phyloP scores from a whole-genome alignment of 129 eudicot species.

The Flaveria trinervia region DNA sequence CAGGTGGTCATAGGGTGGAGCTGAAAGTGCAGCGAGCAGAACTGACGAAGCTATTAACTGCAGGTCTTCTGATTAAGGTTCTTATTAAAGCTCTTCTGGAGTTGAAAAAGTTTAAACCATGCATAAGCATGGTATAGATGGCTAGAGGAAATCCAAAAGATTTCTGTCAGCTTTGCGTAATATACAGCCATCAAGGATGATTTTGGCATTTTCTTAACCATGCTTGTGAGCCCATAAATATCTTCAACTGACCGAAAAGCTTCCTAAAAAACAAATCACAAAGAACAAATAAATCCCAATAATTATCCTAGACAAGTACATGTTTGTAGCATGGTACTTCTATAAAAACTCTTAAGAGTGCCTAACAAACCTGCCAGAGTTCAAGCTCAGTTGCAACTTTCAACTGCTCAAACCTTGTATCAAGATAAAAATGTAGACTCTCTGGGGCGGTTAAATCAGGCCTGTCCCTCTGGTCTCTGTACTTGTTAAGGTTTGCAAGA shows the following conservation, averaged over 20 bases:
- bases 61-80: conserved; percentile 84
- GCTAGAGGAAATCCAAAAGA: conserved; percentile 88
- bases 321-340: not conserved
- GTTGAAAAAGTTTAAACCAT: conserved; percentile 90
- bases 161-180: conserved; percentile 85
- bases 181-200: conserved; percentile 84
- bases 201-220: conserved; percentile 95
- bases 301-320: not conserved
- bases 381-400: conserved; percentile 97
- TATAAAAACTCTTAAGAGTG: not conserved
- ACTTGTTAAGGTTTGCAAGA: conserved; percentile 90
- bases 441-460: conserved; percentile 94
- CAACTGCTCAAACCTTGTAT: conserved; percentile 90
- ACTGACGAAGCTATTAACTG: conserved; percentile 94
- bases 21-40: conserved; percentile 82
- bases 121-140: conserved; percentile 96
- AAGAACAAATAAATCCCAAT: not conserved
- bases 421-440: conserved; percentile 83
- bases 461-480: conserved; percentile 90
- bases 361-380: conserved; percentile 83
- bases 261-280: conserved; percentile 52
- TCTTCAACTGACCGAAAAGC: conserved; percentile 99
- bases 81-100: conserved; percentile 87
- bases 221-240: conserved; percentile 75
- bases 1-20: conserved; percentile 70